Base-by-base conservation (phyloP, 2,329 filamentous ascomycete genomes). In the Geosmithia flava region DNA sequence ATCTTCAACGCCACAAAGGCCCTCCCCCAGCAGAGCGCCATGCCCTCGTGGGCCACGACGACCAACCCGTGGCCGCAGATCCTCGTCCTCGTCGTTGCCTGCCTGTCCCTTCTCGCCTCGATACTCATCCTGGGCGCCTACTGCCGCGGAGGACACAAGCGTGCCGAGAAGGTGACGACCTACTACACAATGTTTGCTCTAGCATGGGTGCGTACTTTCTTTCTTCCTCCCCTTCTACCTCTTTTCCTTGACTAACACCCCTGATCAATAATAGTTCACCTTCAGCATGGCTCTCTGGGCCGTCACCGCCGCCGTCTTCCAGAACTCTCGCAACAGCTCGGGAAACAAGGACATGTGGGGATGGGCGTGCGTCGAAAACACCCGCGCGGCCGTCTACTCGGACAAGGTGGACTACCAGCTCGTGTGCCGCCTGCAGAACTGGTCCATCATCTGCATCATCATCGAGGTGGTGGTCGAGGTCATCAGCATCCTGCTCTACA, bases 151-250 rank as follows among this genome's bases (percentile, higher is more conserved):
- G 93, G 93, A 2, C 91, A 97, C 67, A 73, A 74, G 56, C 79
- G 88, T 55, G 93, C 93, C 13, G 89, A 96, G 67, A 96, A 96
- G 68, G 85, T 93, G 20, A 85, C 85, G 47, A 83, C 95, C 45
- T 98, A 97, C 73, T 97, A 97, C 70, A 95, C 89, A 43, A 78
- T 93, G 58, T 95, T 98, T 63, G 85, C 90, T 33, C 85, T 95
- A 52, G 84, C 81, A 56, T 95, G 91, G 78, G 63, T 66, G 54
- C 52, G 63, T 58, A 27, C 3, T 16, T 23, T 45, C 30, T 20
- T 27, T 3, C 16, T 20, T 19, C 8, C 10, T 10, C 11, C 20
- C 23, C 23, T 27, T 8, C 23, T 8, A 4, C 23, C 23, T 11
- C 10, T 37, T 7, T 11, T 13, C 6, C 15, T 16, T 3, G 33